Base-by-base conservation (phyloP, 768 basidiomycete species). In the Calocybe cyanea region DNA sequence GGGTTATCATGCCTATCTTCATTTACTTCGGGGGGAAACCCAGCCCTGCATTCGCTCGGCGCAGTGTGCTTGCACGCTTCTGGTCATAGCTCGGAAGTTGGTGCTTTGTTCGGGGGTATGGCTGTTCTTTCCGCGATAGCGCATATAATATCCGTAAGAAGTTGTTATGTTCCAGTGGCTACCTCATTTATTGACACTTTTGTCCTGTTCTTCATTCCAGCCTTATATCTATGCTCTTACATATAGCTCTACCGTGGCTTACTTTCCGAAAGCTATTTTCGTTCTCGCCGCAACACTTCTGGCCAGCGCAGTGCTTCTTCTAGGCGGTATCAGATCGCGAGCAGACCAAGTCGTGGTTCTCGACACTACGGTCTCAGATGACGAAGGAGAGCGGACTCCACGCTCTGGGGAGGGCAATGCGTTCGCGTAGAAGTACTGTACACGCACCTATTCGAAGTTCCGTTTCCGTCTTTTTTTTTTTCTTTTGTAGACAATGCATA, bases 241-340 rank as follows among this genome's bases (percentile, higher is more conserved):
- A 17, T 91, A 87, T 61, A 73, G 78, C 43, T 62, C 61, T 28
- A 85, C 81, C 2, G 85, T 88, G 24, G 78, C 72, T 0, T 67
- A 63, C 15, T 85, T 73, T 57, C 87, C 87, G 0, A 78, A 80
- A 63, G 76, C 83, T 1, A 80, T 89, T 54, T 90, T 89, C 53
- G 72, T 63, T 13, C 63, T 78, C 9, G 85, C 84, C 4, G 73
- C 75, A 1, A 65, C 59, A n/a, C 58, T 89, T n/a, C 63, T 84
- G 21, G 56, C 73, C 31, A 54, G 68, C n/a, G 69, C 76, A 0
- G 67, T 86, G 8, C 46, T 65, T 23, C 57, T 81, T 38, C 64
- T 84, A 2, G 61, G 62, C 43, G 62, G 76, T 28, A 51, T 81
- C 17, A 55, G 45, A 13, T 46, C 58, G 3, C 47, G 43, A 35